These are phyloP conservation scores for Talaromyces rugulosus DNA, from an alignment of 2,329 filamentous ascomycete species.

Conservation along the genomic window DNA sequence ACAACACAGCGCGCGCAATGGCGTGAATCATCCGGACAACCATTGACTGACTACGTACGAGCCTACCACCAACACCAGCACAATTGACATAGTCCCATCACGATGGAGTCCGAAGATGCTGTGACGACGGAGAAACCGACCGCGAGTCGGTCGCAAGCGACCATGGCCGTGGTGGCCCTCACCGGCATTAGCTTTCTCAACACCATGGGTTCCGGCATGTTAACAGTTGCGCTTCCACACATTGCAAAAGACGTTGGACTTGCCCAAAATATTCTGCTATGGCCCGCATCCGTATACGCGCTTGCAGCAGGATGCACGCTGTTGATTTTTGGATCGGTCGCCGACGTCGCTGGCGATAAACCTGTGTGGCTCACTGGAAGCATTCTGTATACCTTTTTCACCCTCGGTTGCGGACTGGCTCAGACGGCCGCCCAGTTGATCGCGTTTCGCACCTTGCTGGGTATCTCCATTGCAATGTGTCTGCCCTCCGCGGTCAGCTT, in stretches of 20 bases:
- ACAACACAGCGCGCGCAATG: not conserved
- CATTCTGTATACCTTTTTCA: constrained; percentile 37
- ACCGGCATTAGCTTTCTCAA: not conserved
- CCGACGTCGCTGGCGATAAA: constrained; percentile 45
- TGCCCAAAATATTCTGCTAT: constrained; percentile 16
- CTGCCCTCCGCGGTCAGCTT: constrained; percentile 45
- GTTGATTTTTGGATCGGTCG: constrained; percentile 45
- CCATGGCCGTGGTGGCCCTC: not conserved
- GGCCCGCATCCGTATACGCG: constrained; percentile 25
- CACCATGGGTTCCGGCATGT: not conserved
- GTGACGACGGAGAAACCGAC: not conserved
- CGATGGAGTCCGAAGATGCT: not conserved
- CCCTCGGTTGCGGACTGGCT: constrained; percentile 37
- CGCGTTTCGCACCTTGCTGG: constrained; percentile 41
- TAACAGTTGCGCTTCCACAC: not conserved
- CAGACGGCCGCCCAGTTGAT: constrained; percentile 38
- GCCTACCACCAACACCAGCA: not conserved
- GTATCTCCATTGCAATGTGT: constrained; percentile 42
- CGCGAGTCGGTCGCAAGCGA: not conserved
- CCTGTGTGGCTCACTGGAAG: constrained; percentile 44
- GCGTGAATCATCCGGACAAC: not conserved
- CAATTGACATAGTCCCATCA: not conserved
- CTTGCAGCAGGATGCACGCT: constrained; percentile 45
- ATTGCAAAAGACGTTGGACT: constrained; percentile 16
- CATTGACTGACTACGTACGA: not conserved